These are phyloP conservation scores for Metschnikowia aberdeeniae DNA, from an alignment of 805 yeast species.

Conservation along the genomic window DNA sequence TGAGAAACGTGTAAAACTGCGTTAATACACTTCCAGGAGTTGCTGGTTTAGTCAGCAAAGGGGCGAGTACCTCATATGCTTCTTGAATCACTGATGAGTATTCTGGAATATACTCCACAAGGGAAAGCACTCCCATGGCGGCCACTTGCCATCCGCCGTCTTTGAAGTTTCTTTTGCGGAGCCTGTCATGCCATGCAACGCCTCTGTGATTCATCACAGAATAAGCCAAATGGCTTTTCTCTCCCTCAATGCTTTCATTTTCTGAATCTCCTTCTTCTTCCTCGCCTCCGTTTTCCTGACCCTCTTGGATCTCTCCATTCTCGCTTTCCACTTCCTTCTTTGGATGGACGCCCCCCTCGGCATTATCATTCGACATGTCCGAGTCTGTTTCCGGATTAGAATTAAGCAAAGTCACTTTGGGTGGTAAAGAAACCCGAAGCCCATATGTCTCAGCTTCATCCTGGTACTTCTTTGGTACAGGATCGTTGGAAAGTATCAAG, in stretches of 20 bases:
- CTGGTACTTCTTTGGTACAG: conserved; percentile 24
- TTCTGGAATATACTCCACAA: conserved; percentile 53
- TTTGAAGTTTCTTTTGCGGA: conserved; percentile 67
- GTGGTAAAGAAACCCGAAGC: conserved; percentile 30
- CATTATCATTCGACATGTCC: background rate
- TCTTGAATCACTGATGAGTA: conserved; percentile 47
- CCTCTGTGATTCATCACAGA: conserved; percentile 53
- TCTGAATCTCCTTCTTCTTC: conserved; percentile 16
- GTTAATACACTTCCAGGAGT: conserved; percentile 46
- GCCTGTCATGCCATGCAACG: conserved; percentile 71
- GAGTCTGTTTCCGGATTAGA: conserved; percentile 5
- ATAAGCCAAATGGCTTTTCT: conserved; percentile 41
- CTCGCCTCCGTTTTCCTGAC: conserved; percentile 15
- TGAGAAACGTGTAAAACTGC: conserved; percentile 54
- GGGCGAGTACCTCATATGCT: conserved; percentile 54
- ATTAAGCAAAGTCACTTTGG: conserved; percentile 21
- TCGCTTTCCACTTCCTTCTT: background rate
- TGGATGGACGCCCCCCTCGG: background rate
- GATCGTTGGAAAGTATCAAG: conserved; percentile 45
- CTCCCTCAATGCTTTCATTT: conserved; percentile 17
- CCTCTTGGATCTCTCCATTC: conserved; percentile 19
- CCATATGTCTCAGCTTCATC: conserved; percentile 34
- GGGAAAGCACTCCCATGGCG: conserved; percentile 66
- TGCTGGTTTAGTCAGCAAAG: conserved; percentile 43
- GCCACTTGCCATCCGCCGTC: conserved; percentile 86